Evolutionary conservation across 371 early-diverging fungal genomes (phyloP), one percentile per base, ranked within the genome.

Genomic region (Lichtheimia hyalospora): DNA sequence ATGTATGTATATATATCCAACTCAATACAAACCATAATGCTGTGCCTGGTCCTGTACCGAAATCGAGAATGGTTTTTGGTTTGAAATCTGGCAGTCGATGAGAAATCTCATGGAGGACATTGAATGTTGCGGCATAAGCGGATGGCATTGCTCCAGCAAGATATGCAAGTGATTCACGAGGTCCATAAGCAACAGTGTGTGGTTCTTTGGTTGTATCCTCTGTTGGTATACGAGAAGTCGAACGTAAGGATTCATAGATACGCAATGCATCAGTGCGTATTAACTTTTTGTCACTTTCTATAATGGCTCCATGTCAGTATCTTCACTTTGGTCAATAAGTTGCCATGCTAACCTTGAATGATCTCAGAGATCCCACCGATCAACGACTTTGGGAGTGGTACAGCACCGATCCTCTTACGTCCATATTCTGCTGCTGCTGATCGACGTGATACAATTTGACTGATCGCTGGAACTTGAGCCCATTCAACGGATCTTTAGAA

Each of bases 41-140:
- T 5, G 94, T 91, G 25, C 92, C 96, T 5, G 95, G 94, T 2
- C 96, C 96, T 0, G 88, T 85, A 16, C 94, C 96, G 68, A 94
- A 92, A 72, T 96, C 96, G 50, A 94, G 60, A 23, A 93, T 71
- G 1, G 74, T 74, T 21, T 53, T 70, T 0, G 95, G 94, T 3
- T 64, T 49, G 59, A 91, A 85, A 18, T 74, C 76, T 1, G 91
- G 84, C 2, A 89, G 42, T 27, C 92, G 72, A 10, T 53, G 66
- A 3, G 69, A 54, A 3, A 93, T 56, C 64, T 96, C 94, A 7
- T 49, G 48, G 53, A 95, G 68, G 5, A 94, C 89, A 64, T 89
- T 90, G 52, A 60, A 65, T 3, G 84, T 67, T 0, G 89, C 89
- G 25, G 85, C 92, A 62, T 84, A 96, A 0, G 85, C 79, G 0